Evolutionary conservation across 2,329 filamentous ascomycete species (phyloP).

Genomic region (Monilinia vaccinii-corymbosi): DNA sequence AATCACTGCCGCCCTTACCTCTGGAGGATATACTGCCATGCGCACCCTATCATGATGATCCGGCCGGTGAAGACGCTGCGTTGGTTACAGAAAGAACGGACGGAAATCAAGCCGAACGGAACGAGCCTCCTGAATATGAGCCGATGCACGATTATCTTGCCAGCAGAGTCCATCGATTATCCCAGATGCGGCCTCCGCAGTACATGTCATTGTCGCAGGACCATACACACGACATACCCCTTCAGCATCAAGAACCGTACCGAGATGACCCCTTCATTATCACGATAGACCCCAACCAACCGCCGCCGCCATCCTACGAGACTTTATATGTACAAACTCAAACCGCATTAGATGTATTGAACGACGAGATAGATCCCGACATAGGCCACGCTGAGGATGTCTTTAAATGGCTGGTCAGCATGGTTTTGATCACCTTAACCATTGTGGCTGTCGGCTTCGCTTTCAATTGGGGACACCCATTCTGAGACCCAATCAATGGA

Average conservation of each 20-base stretch:
- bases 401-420: constrained; percentile 26
- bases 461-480: constrained; percentile 23
- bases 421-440: constrained; percentile 25
- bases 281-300: constrained; percentile 17
- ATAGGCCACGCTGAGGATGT: constrained; percentile 21
- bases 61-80: constrained; percentile 14
- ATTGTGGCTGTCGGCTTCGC: constrained; percentile 23
- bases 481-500: background rate
- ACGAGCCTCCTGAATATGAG: constrained; percentile 22
- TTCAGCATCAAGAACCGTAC: constrained; percentile 19
- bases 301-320: constrained; percentile 24
- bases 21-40: constrained; percentile 4
- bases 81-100: background rate
- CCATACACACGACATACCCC: constrained; percentile 2
- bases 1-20: constrained; percentile 22
- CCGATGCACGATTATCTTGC: constrained; percentile 27
- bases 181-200: constrained; percentile 1
- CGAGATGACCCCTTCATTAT: constrained; percentile 25
- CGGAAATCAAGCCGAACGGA: background rate
- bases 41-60: constrained; percentile 23
- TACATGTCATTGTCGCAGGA: background rate
- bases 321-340: constrained; percentile 17
- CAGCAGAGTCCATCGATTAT: constrained; percentile 13
- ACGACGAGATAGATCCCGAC: constrained; percentile 17
- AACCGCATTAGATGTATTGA: constrained; percentile 17